phyloP scores from a whole-genome alignment of 2,329 filamentous ascomycete genomes.

The Cladosporium sp. region DNA sequence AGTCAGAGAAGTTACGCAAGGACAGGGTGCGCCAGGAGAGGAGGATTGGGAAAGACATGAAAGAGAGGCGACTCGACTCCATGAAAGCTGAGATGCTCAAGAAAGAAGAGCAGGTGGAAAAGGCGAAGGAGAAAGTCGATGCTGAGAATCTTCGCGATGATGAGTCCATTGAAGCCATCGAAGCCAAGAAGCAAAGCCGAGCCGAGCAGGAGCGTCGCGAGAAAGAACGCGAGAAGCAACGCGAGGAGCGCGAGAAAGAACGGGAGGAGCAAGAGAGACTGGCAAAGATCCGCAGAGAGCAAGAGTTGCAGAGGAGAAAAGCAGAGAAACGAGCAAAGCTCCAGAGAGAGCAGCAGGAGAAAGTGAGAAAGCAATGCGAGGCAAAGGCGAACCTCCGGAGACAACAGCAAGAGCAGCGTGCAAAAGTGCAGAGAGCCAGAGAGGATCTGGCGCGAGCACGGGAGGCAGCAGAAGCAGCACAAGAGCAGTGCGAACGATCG shows the following conservation, averaged over 20 bases:
- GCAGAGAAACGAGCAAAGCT: too few relatives aligned
- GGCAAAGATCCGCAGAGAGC: background rate
- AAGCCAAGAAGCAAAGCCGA: background rate
- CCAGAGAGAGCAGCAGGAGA: background rate
- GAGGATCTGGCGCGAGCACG: background rate
- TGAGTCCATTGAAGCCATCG: background rate
- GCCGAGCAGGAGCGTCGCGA: background rate
- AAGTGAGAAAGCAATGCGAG: too few relatives aligned
- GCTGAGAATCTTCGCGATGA: background rate
- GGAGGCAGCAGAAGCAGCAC: background rate
- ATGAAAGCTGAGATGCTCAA: background rate
- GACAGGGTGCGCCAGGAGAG: slow-evolving; percentile 38
- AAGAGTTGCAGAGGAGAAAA: too few relatives aligned
- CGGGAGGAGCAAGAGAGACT: background rate
- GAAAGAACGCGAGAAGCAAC: background rate
- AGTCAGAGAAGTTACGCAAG: slow-evolving; percentile 40
- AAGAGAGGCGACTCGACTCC: slow-evolving; percentile 18
- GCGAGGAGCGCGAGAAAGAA: background rate
- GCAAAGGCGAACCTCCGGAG: background rate
- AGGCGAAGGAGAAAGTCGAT: background rate
- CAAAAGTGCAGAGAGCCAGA: background rate
- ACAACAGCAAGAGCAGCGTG: background rate
- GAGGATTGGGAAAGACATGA: slow-evolving; percentile 38
- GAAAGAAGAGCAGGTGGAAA: background rate
- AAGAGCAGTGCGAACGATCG: background rate